Evolutionary conservation across 306 rosid genomes (phyloP).

Genomic region (Lathyrus oleraceus): DNA sequence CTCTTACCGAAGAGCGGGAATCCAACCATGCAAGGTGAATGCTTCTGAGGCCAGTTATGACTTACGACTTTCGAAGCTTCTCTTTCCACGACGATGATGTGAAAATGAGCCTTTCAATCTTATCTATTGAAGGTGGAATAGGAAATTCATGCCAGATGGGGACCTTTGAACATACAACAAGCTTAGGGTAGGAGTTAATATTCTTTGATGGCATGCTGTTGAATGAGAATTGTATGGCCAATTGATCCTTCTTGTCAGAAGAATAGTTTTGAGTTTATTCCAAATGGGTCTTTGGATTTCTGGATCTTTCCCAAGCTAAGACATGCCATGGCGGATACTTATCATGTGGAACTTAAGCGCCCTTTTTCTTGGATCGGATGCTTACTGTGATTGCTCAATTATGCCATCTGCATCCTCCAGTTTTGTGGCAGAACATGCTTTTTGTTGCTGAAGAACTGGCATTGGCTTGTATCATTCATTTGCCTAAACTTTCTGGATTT

Average conservation of each 20-base stretch:
- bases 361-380: constrained; percentile 19
- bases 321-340: constrained; percentile 7
- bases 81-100: constrained; percentile 27
- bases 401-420: constrained; percentile 35
- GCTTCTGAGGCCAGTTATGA: constrained; percentile 42
- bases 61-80: constrained; percentile 36
- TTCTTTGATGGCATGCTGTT: constrained; percentile 38
- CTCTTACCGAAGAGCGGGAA: constrained; percentile 46
- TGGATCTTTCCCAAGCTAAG: neutral
- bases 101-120: constrained; percentile 32
- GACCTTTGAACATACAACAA: constrained; percentile 34
- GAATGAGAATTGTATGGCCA: constrained; percentile 27
- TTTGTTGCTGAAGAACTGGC: constrained; percentile 34
- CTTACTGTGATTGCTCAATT: constrained; percentile 33
- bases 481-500: constrained; percentile 51
- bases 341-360: neutral
- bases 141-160: constrained; percentile 33
- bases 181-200: constrained; percentile 38
- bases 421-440: constrained; percentile 40
- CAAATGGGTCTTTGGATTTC: neutral
- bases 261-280: neutral
- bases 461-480: constrained; percentile 40
- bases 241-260: constrained; percentile 22
- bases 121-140: constrained; percentile 33
- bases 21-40: constrained; percentile 41